A percentile compares a stretch with the other conserved stretches of the same genome.
phyloP scores from a whole-genome alignment of 2,329 filamentous ascomycete species.

The Exophiala sp. region DNA sequence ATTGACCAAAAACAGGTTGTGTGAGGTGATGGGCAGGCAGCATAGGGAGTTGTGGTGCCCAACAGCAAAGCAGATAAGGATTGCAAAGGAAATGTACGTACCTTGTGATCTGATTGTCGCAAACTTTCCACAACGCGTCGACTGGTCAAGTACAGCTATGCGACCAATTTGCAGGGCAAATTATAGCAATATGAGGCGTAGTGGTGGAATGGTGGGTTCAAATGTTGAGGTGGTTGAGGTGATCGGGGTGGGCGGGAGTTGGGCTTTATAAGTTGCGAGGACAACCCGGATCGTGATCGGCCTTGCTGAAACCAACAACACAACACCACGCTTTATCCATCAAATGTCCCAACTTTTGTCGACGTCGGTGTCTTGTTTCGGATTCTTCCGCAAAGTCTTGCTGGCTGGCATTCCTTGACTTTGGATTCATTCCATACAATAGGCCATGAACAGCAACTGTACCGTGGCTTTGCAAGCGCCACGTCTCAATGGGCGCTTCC shows the following conservation, averaged over 20 bases:
- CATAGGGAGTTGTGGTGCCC: conserved; percentile 6
- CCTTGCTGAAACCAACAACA: no score
- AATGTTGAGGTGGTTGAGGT: conserved; percentile 16
- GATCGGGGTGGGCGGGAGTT: conserved; percentile 17
- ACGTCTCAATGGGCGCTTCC: no score
- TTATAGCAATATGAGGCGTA: conserved; percentile 13
- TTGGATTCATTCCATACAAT: no score
- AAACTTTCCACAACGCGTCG: conserved; percentile 6
- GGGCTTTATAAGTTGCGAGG: conserved; percentile 11
- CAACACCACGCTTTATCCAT: no score
- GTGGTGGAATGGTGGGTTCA: conserved; percentile 14
- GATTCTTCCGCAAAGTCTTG: no score
- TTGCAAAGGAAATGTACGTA: conserved; percentile 20
- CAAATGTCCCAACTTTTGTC: no score
- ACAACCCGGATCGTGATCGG: conserved; percentile 2
- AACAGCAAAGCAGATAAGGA: conserved; percentile 11
- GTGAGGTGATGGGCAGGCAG: conserved; percentile 20
- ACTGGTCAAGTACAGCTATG: conserved; percentile 16
- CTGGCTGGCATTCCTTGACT: no score
- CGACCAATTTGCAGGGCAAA: conserved; percentile 17
- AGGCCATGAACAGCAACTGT: no score
- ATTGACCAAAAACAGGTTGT: conserved; percentile 11
- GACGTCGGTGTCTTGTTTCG: no score
- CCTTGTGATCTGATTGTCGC: conserved; percentile 20
- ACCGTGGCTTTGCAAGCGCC: no score